phyloP scores from a whole-genome alignment of 208 protist genomes.

The Trichomonas vaginalis region DNA sequence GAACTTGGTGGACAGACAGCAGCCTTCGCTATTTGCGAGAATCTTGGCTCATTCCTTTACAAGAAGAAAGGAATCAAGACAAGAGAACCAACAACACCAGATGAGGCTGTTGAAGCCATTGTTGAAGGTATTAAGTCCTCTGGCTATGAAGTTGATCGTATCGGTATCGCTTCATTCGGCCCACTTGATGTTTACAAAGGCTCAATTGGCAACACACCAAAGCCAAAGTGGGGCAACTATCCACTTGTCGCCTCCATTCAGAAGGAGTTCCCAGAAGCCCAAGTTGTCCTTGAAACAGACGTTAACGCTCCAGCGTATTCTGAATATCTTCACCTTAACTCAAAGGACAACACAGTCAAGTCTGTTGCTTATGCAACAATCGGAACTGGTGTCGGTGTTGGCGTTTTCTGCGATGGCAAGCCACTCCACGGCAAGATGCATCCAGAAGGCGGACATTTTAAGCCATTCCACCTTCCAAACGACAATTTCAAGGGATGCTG shows the following conservation, averaged over 20 bases:
- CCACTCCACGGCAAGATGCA: conserved; percentile 48
- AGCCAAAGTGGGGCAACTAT: background rate
- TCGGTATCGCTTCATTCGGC: conserved; percentile 50
- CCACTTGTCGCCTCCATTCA: background rate
- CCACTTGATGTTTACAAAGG: conserved; percentile 39
- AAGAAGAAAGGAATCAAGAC: background rate
- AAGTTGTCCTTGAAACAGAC: background rate
- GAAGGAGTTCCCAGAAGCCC: background rate
- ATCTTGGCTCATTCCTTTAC: background rate
- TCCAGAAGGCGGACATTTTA: conserved; percentile 47
- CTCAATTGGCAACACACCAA: background rate
- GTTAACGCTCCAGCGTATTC: background rate
- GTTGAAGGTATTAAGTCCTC: background rate
- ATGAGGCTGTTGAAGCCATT: background rate
- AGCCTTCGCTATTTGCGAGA: background rate
- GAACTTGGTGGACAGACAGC: background rate
- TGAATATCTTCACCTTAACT: background rate
- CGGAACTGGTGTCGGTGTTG: conserved; percentile 51
- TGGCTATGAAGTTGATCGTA: conserved; percentile 18
- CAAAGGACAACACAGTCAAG: background rate
- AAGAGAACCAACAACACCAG: background rate
- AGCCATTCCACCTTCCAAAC: background rate
- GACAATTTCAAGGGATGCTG: conserved; percentile 44
- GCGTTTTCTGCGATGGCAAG: conserved; percentile 37
- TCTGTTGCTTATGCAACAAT: conserved; percentile 49